phyloP scores from a whole-genome alignment of 1,284 basidiomycete species.

The Ceratobasidium sp. region DNA sequence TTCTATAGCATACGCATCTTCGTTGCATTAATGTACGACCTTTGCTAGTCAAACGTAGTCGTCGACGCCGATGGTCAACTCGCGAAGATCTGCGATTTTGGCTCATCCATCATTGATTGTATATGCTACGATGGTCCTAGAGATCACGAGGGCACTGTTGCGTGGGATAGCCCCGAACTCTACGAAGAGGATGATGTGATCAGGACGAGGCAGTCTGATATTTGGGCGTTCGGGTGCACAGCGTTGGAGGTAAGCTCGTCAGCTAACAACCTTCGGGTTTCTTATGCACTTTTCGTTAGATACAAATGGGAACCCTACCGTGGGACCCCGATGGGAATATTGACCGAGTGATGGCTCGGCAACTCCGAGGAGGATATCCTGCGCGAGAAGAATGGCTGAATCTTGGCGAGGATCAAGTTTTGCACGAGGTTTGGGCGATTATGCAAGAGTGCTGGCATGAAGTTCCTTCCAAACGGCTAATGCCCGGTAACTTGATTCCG shows the following conservation, averaged over 20 bases:
- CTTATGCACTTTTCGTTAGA: neutral
- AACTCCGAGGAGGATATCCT: constrained; percentile 19
- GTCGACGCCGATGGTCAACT: constrained; percentile 6
- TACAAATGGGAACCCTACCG: constrained; percentile 6
- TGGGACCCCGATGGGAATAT: constrained; percentile 17
- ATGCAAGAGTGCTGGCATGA: constrained; percentile 20
- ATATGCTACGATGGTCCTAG: constrained; percentile 5
- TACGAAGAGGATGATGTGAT: neutral
- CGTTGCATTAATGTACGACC: neutral
- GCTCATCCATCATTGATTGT: constrained; percentile 23
- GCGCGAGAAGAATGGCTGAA: neutral
- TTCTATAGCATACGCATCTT: neutral
- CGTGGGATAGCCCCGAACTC: constrained; percentile 37
- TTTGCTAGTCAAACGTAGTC: constrained; percentile 13
- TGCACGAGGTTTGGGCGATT: neutral
- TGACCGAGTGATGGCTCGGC: constrained; percentile 3
- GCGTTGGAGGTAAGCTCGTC: constrained; percentile 2
- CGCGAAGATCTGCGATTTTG: constrained; percentile 37
- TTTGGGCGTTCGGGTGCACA: constrained; percentile 35
- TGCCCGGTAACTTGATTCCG: neutral
- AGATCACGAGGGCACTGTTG: constrained; percentile 8
- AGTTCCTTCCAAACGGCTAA: constrained; percentile 2
- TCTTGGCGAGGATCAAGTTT: neutral
- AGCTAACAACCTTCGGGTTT: neutral
- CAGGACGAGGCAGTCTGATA: constrained; percentile 10